A percentile compares a stretch with the other conserved stretches of the same genome.
Evolutionary conservation across 1,139 yeast genomes (phyloP).

Genomic region (Taphrina flavorubra): DNA sequence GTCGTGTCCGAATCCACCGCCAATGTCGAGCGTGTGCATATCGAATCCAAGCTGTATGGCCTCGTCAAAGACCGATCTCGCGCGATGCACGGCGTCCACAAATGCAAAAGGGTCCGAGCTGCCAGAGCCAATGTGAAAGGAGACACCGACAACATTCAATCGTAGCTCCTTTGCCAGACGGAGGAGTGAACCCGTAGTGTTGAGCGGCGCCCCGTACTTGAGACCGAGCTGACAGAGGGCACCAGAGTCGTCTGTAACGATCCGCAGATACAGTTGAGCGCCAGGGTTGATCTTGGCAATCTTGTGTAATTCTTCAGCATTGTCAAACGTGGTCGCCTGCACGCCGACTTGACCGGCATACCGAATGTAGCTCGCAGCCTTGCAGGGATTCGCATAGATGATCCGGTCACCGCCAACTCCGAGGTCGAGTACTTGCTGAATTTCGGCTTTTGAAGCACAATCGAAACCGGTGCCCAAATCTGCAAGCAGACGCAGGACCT

Average conservation of each 20-base stretch:
- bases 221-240: slow-evolving; percentile 88
- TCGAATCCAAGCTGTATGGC: slow-evolving; percentile 59
- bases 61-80: slow-evolving; percentile 70
- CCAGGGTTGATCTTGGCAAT: slow-evolving; percentile 69
- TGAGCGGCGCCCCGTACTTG: slow-evolving; percentile 82
- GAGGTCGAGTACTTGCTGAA: slow-evolving; percentile 65
- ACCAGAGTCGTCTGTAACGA: slow-evolving; percentile 85
- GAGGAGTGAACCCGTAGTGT: slow-evolving; percentile 63
- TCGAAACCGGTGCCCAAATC: slow-evolving; percentile 78
- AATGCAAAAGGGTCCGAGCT: slow-evolving; percentile 76
- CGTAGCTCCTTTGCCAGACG: slow-evolving; percentile 66
- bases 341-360: slow-evolving; percentile 66
- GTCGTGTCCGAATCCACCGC: slow-evolving; percentile 86
- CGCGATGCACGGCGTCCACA: slow-evolving; percentile 72
- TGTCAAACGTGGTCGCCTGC: slow-evolving; percentile 84
- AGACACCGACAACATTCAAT: slow-evolving; percentile 77
- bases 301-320: slow-evolving; percentile 80
- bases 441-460: slow-evolving; percentile 90
- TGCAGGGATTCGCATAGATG: slow-evolving; percentile 93
- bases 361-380: slow-evolving; percentile 78
- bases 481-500: slow-evolving; percentile 65
- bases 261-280: slow-evolving; percentile 74
- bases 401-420: slow-evolving; percentile 72
- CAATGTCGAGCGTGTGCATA: slow-evolving; percentile 75
- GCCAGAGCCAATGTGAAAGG: slow-evolving; percentile 96